Base-by-base conservation (phyloP, 1,284 basidiomycete species). In the Ganoderma multipileum region DNA sequence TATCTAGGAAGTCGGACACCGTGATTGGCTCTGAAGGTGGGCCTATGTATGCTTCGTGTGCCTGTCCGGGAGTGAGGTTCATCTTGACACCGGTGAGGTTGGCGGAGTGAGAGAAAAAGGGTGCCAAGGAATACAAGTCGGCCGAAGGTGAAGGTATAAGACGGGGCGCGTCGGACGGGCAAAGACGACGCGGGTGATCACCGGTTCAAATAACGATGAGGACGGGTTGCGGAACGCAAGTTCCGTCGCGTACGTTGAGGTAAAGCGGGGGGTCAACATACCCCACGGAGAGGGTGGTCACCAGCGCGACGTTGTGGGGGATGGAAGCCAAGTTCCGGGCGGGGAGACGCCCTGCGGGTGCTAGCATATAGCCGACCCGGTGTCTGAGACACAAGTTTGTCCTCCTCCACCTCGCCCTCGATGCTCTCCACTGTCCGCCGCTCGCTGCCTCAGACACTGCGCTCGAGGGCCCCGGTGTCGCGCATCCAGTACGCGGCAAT, bases 31-130 rank as follows among this genome's bases (percentile, higher is more conserved):
- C 76, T 9, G 80, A 81, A 11, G 77, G 64, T 0, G 80, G 80
- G 9, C 80, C 80, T 66, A 80, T 75, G 58, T 75, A 74, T 20
- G 79, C 74, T 71, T 81, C 80, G 64, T 80, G 76, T 5, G 75
- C 72, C 60, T 78, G 76, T 8, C 70, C 74, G 50, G 75, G 75
- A 28, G 72, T 74, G 42, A 76, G 64, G 61, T 70, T 77, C 73
- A 75, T 71, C 58, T 26, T 41, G 14, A 38, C 26, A 41, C 23
- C 26, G 18, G 58, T 26, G 26, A 42, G 30, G 36, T 16, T n/a
- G n/a, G 38, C 14, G 5, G 38, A 14, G 23, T 12, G 23, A 23
- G 23, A 52, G 47, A 8, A 11, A 26, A 12, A 26, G 23, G n/a
- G 47, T 33, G 33, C 33, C 33, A 33, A 33, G 33, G 33, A 11